Evolutionary conservation across 75 land plant genomes (phyloP).

Genomic region (Selaginella tamariscina): DNA sequence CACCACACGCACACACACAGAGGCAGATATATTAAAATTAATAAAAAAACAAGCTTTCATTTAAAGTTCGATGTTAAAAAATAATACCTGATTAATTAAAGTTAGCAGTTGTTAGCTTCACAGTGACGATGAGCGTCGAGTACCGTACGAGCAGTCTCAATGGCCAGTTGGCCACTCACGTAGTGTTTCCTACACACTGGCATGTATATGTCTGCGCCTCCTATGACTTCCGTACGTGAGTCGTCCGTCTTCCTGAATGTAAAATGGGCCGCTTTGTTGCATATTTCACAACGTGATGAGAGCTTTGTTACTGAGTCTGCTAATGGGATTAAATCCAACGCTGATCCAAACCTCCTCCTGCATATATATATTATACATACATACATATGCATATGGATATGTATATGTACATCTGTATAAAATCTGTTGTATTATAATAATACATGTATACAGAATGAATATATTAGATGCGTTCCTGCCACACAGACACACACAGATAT

Average conservation of each 20-base stretch:
- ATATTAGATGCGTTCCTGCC: background rate
- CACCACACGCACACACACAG: no score
- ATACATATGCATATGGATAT: background rate
- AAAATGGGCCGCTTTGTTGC: constrained; percentile 61
- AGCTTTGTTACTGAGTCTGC: constrained; percentile 86
- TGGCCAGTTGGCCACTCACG: constrained; percentile 57
- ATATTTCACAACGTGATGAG: constrained; percentile 67
- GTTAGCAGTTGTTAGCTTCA: no score
- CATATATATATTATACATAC: background rate
- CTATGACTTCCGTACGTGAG: constrained; percentile 59
- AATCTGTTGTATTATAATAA: background rate
- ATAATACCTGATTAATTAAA: no score
- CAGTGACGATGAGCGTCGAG: constrained; percentile 43
- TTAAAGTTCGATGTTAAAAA: no score
- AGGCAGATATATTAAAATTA: no score
- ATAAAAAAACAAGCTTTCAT: no score
- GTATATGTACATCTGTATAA: background rate
- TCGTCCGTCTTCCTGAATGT: constrained; percentile 76
- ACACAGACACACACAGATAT: no score
- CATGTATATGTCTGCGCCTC: constrained; percentile 89
- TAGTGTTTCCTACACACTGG: constrained; percentile 89
- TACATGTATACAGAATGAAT: background rate
- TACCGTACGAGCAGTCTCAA: constrained; percentile 42
- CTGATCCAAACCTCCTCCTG: constrained; percentile 88
- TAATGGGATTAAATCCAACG: constrained; percentile 60